These are phyloP conservation scores for Tolypocladium tundrense DNA, from an alignment of 2,329 filamentous ascomycete genomes.

Conservation along the genomic window DNA sequence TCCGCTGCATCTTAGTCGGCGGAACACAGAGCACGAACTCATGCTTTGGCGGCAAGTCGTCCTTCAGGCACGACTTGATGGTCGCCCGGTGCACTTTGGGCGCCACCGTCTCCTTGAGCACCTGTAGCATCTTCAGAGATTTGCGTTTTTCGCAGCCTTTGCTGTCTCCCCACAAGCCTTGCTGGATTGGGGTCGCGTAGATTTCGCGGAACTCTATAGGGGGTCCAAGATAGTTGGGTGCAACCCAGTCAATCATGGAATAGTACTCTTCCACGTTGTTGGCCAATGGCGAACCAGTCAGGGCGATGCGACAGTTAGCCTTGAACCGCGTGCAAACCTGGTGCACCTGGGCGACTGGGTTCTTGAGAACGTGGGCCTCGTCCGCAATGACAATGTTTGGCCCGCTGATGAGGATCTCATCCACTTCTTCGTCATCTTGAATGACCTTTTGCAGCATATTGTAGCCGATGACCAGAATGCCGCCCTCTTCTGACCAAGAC, in stretches of 20 bases:
- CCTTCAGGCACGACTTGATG: conserved; percentile 50
- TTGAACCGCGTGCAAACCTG: conserved; percentile 46
- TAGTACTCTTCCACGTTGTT: conserved; percentile 81
- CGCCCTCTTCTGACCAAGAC: conserved; percentile 54
- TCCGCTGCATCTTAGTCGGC: conserved; percentile 53
- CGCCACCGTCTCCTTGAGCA: conserved; percentile 60
- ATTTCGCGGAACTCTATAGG: conserved; percentile 55
- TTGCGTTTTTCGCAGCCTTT: conserved; percentile 39
- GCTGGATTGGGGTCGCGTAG: conserved; percentile 64
- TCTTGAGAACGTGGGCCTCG: conserved; percentile 76
- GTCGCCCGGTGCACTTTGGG: conserved; percentile 73
- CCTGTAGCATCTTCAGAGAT: conserved; percentile 56
- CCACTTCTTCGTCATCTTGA: conserved; percentile 18
- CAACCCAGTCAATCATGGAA: conserved; percentile 80
- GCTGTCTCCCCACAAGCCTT: conserved; percentile 61
- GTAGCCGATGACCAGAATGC: conserved; percentile 71
- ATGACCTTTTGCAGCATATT: conserved; percentile 45
- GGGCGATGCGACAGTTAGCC: conserved; percentile 64
- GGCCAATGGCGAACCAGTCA: conserved; percentile 78
- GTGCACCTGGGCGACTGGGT: conserved; percentile 41
- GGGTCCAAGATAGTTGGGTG: conserved; percentile 65
- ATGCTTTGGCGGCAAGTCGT: conserved; percentile 61
- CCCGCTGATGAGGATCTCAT: conserved; percentile 41
- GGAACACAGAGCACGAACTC: conserved; percentile 75
- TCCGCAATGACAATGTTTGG: conserved; percentile 73